Percentiles rank a stretch among this genome's conserved stretches.
Conservation (phyloP, 2,329 filamentous ascomycete genomes). For the Neofusicoccum sp. region DNA sequence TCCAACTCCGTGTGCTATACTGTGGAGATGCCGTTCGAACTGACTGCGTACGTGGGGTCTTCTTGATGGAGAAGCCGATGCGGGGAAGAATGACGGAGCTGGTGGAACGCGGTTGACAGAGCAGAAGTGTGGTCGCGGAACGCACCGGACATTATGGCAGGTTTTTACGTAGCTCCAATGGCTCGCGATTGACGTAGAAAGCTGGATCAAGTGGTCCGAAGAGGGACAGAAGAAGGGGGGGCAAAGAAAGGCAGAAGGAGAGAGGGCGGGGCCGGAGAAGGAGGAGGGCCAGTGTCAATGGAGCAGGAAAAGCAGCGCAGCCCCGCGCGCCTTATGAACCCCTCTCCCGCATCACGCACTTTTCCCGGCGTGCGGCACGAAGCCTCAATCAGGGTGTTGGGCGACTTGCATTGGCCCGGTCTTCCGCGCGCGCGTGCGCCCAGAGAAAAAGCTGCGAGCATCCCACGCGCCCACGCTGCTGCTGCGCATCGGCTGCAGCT, state of each 20-base stretch:
- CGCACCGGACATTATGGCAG: slow-evolving; percentile 14
- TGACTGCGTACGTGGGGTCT: no score
- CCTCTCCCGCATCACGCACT: neutral
- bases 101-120: neutral
- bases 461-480: neutral
- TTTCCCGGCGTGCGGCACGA: neutral
- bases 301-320: neutral
- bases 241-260: neutral
- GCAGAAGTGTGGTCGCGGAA: neutral
- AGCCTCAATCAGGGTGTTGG: slow-evolving; percentile 9
- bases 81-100: neutral
- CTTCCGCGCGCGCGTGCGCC: neutral
- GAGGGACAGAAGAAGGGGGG: neutral
- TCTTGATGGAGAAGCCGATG: neutral
- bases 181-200: neutral
- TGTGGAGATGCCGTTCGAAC: no score
- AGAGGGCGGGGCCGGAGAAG: neutral
- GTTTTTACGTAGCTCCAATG: neutral
- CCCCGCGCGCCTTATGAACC: neutral
- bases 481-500: slow-evolving; percentile 2
- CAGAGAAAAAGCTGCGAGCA: neutral
- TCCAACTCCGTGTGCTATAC: no score
- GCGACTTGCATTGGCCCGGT: slow-evolving; percentile 1
- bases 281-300: neutral
- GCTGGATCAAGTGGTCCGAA: neutral